Conservation (phyloP, 148 eudicot species). For the Persicaria tinctoria region DNA sequence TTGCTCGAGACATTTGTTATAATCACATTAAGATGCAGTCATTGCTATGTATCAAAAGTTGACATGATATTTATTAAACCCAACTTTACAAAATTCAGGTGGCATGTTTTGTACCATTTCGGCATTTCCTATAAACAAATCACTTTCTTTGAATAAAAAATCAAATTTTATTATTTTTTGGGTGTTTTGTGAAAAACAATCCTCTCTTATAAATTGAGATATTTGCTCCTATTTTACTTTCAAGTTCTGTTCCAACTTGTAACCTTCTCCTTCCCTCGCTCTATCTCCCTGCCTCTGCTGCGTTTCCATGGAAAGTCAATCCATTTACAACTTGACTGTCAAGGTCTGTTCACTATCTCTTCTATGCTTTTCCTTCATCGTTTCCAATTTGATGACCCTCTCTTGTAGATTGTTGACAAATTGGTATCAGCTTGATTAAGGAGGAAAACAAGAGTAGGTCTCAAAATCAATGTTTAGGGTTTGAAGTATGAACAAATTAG, state of each 20-base stretch:
- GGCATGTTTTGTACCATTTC: no score
- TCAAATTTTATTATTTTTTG: no score
- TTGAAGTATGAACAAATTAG: neutral
- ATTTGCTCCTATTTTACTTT: neutral
- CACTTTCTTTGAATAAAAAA: no score
- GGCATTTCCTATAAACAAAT: no score
- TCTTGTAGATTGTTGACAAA: neutral
- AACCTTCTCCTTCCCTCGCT: neutral
- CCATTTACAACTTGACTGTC: conserved; percentile 1
- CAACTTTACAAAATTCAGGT: no score
- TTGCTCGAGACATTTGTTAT: no score
- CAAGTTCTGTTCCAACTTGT: neutral
- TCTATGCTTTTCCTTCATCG: neutral
- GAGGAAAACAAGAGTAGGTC: neutral
- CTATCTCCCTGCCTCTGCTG: no score
- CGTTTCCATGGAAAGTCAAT: neutral
- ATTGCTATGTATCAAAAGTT: no score
- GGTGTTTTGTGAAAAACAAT: no score
- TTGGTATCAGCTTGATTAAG: neutral
- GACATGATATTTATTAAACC: no score
- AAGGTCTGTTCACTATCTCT: neutral
- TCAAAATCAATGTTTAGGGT: neutral
- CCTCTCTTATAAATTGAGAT: no score
- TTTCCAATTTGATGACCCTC: neutral
- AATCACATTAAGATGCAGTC: no score